Conservation (phyloP, 495 filamentous ascomycete genomes). For the Alectoria sarmentosa region DNA sequence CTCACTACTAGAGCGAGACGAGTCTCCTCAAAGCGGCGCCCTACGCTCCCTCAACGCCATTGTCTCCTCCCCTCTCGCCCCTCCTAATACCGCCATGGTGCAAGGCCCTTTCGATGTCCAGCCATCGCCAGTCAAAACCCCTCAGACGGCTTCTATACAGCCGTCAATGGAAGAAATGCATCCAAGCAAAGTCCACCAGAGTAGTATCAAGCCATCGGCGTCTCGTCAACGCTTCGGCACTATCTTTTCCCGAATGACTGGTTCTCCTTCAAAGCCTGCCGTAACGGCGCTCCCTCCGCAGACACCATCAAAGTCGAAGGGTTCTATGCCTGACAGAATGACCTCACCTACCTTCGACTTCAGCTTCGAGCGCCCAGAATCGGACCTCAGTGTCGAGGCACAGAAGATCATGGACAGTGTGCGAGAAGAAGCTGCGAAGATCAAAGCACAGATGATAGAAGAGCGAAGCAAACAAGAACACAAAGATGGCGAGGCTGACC, state of each 20-base stretch:
- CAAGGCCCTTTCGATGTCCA: constrained; percentile 19
- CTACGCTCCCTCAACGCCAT: constrained; percentile 29
- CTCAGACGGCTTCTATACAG: constrained; percentile 35
- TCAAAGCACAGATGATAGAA: constrained; percentile 56
- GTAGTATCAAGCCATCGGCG: constrained; percentile 60
- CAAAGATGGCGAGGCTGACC: constrained; percentile 32
- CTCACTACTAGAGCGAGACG: constrained; percentile 40
- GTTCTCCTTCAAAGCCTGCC: constrained; percentile 6
- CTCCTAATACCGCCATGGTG: constrained; percentile 34
- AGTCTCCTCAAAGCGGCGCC: constrained; percentile 24
- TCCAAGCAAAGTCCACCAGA: constrained; percentile 64
- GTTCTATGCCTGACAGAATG: constrained; percentile 31
- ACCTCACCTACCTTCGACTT: constrained; percentile 68
- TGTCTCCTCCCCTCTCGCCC: constrained; percentile 38
- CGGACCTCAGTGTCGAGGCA: constrained; percentile 65
- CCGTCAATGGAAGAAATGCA: constrained; percentile 68
- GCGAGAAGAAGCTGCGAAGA: constrained; percentile 58
- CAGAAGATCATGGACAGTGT: constrained; percentile 71
- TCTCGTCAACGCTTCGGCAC: constrained; percentile 45
- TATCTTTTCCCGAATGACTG: constrained; percentile 13
- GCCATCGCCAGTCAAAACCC: constrained; percentile 46
- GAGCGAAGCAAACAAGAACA: constrained; percentile 42
- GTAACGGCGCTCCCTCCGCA: background rate
- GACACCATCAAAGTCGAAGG: constrained; percentile 39
- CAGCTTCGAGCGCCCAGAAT: constrained; percentile 50